Base-by-base conservation (phyloP, 2,329 filamentous ascomycete species). In the Xylariaceae sp. region DNA sequence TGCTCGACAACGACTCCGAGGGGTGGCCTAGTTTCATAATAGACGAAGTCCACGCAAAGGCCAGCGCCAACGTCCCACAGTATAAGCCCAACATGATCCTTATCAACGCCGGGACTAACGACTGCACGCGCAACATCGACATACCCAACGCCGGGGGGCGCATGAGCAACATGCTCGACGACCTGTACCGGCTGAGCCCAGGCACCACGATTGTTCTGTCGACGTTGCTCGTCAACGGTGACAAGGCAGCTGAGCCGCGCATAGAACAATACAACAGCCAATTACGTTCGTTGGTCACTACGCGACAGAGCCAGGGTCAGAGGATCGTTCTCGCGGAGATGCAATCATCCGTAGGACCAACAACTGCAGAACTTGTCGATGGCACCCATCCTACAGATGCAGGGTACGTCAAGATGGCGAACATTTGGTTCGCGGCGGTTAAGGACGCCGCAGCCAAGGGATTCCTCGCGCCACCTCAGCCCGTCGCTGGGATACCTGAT, bases 51-150 rank as follows among this genome's bases (percentile, higher is more conserved):
- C 52, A 54, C 28, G 42, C 37, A 19, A 63, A 60, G 40, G 64
- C 64, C 1, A 44, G 49, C 22, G 19, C 19, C 13, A 54, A 57
- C 9, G 49, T 62, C 9, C 49, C 57, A 1, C 29, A 45, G 22
- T 53, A 56, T 39, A 52, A 54, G 43, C 66, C 67, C 1, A 64
- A 68, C 39, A 19, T 68, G 11, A 53, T 68, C 32, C 49, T 65
- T 7, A 43, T 69, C 42, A 66, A 69, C 42, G 60, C 53, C 7
- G 66, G 67, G 2, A 64, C 65, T 12, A 69, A 69, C 44, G 66
- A 71, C 47, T 64, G 63, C 47, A 44, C 56, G 22, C 58, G 57
- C 22, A 50, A 61, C 43, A 44, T 56, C 13, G 53, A 63, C 38
- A 40, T 64, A n/a, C 13, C 52, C 7, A 47, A 48, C 13, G 56